Conservation (phyloP, 2,329 filamentous ascomycete species). For the Colletotrichum ledebouriae region DNA sequence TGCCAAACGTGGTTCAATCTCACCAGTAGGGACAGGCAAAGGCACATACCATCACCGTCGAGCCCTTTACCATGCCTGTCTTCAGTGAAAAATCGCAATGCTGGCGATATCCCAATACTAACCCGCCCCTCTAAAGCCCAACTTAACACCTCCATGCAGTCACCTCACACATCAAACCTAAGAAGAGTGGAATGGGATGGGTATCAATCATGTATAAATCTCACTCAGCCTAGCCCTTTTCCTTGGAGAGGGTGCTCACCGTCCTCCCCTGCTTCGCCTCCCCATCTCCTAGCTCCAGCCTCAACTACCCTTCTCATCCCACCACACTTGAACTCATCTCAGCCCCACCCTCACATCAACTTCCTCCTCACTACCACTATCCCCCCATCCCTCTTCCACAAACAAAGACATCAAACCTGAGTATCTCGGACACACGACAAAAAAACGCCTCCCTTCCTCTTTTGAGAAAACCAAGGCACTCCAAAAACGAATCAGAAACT, state of each 20-base stretch:
- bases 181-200: constrained; percentile 54
- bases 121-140: not conserved
- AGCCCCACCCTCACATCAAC: not conserved
- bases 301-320: not conserved
- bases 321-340: not conserved
- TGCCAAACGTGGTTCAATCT: no score
- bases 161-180: not conserved
- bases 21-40: no score
- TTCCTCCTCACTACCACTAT: not conserved
- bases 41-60: no score
- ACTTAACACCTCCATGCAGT: not conserved
- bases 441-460: not conserved
- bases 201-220: constrained; percentile 34
- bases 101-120: no score
- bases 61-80: no score
- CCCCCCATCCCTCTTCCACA: not conserved
- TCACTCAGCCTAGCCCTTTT: not conserved
- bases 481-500: no score
- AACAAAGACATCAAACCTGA: not conserved
- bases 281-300: not conserved
- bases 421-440: not conserved
- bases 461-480: no score
- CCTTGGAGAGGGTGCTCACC: not conserved
- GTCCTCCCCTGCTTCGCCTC: not conserved
- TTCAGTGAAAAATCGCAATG: no score